Evolutionary conservation across 1,139 yeast species (phyloP), one percentile per base, ranked within the genome.

Genomic region (Saccharomyces pastorianus): DNA sequence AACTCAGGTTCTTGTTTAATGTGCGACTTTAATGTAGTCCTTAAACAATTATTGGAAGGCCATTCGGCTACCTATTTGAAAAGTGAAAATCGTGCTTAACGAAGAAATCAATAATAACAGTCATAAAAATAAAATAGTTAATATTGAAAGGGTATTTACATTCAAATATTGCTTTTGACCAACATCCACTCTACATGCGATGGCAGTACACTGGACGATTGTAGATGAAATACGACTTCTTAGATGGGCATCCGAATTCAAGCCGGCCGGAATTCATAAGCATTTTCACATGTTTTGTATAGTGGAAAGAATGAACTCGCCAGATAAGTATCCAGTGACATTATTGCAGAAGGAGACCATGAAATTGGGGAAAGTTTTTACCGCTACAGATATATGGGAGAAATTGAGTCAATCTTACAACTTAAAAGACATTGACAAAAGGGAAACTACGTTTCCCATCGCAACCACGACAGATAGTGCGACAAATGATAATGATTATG

Each of bases 141-240:
- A 6, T 20, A 17, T 17, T 5, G 25, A 13, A 32, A 32, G 14
- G 17, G 14, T 14, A 20, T 11, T 20, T 3, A 20, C 23, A 4
- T 20, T 20, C 3, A 20, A 20, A 20, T 4, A 20, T 20, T 20
- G 23, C 23, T 3, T 4, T 3, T 20, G 23, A 20, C 3, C 23
- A 20, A 20, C 3, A 20, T 4, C 23, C 3, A 20, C 23, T 32
- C 7, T 29, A 14, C 7, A 25, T 20, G 20, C 34, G 27, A 69
- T 69, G 71, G 65, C 67, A 23, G 67, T 64, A 55, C 64, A 70
- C 56, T 72, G 95, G 95, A 70, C 77, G 7, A 67, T 76, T 1
- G 83, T 81, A 51, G 88, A 85, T 58, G 95, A 88, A 66, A 82
- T 84, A 51, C 75, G 76, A 58, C 75, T 88, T 42, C 81, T 85